Evolutionary conservation across 2,329 filamentous ascomycete genomes (phyloP).

Genomic region (Pseudocercospora pini-densiflorae): DNA sequence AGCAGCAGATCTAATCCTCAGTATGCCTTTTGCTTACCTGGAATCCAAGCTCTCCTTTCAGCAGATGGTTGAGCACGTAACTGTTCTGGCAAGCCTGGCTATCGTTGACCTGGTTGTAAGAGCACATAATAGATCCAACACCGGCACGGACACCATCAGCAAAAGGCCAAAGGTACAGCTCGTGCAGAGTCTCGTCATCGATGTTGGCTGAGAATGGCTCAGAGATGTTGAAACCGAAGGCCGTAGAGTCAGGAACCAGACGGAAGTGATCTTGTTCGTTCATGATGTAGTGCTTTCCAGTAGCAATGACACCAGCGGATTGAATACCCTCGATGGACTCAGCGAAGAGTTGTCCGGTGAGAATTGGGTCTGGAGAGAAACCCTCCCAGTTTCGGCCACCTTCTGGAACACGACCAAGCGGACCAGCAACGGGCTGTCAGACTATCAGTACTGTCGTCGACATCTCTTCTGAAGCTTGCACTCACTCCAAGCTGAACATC

Average conservation of each 20-base stretch:
- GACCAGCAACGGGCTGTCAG: slow-evolving; percentile 62
- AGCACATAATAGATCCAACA: slow-evolving; percentile 80
- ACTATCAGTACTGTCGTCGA: background rate
- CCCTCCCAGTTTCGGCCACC: slow-evolving; percentile 51
- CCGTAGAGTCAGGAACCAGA: slow-evolving; percentile 39
- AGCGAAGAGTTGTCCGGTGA: slow-evolving; percentile 50
- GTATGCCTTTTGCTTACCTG: slow-evolving; percentile 13
- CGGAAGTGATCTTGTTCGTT: slow-evolving; percentile 60
- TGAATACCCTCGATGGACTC: slow-evolving; percentile 37
- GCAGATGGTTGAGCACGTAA: slow-evolving; percentile 62
- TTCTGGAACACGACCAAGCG: slow-evolving; percentile 44
- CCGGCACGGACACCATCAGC: slow-evolving; percentile 77
- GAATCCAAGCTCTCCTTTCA: slow-evolving; percentile 65
- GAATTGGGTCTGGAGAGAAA: slow-evolving; percentile 69
- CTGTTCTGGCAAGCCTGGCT: slow-evolving; percentile 71
- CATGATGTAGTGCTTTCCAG: slow-evolving; percentile 57
- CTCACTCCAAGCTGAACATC: slow-evolving; percentile 66
- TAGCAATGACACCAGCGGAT: slow-evolving; percentile 51
- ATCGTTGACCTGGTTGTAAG: slow-evolving; percentile 73
- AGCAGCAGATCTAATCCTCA: background rate
- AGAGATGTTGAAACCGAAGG: slow-evolving; percentile 47
- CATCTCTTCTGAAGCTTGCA: background rate
- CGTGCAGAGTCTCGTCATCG: slow-evolving; percentile 74
- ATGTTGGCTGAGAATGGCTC: slow-evolving; percentile 69
- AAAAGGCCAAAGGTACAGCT: slow-evolving; percentile 87